A percentile compares a stretch with the other conserved stretches of the same genome.
Conservation (phyloP, 2,329 filamentous ascomycete genomes). For the Fusarium algeriense region DNA sequence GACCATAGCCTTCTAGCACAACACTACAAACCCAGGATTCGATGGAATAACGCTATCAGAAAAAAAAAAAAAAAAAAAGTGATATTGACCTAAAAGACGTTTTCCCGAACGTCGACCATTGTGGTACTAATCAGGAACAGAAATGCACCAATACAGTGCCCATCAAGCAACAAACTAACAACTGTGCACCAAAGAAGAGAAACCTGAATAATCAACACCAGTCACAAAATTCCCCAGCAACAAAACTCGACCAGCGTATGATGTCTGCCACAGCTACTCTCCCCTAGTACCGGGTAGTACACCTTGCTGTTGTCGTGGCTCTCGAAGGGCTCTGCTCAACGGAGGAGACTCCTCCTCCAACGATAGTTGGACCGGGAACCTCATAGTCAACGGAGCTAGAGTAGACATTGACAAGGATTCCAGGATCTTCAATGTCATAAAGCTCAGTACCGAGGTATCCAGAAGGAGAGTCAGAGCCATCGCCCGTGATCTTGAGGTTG, state of each 20-base stretch:
- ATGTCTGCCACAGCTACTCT: neutral
- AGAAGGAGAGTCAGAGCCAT: constrained; percentile 50
- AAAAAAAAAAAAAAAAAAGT: neutral
- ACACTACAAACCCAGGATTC: too few relatives aligned
- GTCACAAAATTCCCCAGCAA: neutral
- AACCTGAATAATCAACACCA: too few relatives aligned
- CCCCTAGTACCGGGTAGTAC: constrained; percentile 37
- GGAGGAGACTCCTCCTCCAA: constrained; percentile 44
- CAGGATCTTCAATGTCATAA: constrained; percentile 53
- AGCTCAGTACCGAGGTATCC: constrained; percentile 53
- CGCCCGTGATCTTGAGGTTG: constrained; percentile 61
- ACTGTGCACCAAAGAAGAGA: neutral
- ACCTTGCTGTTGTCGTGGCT: constrained; percentile 43
- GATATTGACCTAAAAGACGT: neutral
- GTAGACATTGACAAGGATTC: constrained; percentile 54
- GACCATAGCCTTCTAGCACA: too few relatives aligned
- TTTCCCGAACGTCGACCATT: neutral
- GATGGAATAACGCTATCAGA: too few relatives aligned
- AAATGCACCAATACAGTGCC: too few relatives aligned
- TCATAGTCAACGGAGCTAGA: constrained; percentile 44
- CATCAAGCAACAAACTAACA: neutral
- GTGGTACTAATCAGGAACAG: neutral
- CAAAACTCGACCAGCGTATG: neutral
- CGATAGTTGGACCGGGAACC: constrained; percentile 51
- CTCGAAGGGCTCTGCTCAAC: constrained; percentile 44